phyloP scores from a whole-genome alignment of 768 basidiomycete species.

The Tricholoma terreum region DNA sequence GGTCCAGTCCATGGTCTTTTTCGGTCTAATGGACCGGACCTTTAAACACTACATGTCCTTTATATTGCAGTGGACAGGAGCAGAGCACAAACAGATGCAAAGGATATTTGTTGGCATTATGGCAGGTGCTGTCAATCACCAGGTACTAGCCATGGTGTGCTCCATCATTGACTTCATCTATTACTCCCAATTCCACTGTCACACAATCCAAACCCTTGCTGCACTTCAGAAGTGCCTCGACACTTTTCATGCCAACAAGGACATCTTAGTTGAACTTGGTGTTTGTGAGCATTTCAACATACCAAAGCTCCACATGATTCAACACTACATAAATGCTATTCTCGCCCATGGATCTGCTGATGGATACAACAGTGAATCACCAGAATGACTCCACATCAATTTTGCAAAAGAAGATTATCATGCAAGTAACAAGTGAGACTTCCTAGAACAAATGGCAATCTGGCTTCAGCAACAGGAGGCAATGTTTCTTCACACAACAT shows the following conservation, averaged over 20 bases:
- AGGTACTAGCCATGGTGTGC: not conserved
- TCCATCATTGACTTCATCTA: not conserved
- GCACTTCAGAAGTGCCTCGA: conserved; percentile 8
- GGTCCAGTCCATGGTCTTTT: too few species aligned
- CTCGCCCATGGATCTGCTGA: conserved; percentile 16
- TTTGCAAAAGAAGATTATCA: conserved; percentile 11
- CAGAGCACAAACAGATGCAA: not conserved
- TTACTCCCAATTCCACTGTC: too few species aligned
- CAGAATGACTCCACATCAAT: conserved; percentile 28
- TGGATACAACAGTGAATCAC: conserved; percentile 24
- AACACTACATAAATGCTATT: conserved; percentile 22
- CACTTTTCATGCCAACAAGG: conserved; percentile 23
- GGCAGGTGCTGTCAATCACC: not conserved
- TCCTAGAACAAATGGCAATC: conserved; percentile 30
- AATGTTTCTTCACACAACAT: conserved; percentile 16
- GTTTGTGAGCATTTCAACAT: conserved; percentile 26
- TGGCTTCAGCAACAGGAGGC: conserved; percentile 32
- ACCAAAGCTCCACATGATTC: conserved; percentile 27
- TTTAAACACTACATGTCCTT: too few species aligned
- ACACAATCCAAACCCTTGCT: too few species aligned
- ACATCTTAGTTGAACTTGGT: conserved; percentile 17
- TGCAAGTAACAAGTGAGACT: conserved; percentile 20
- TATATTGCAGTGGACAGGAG: not conserved
- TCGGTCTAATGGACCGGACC: too few species aligned
- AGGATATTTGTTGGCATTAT: too few species aligned